A percentile compares a stretch with the other conserved stretches of the same genome.
Evolutionary conservation across 345 rosid species (phyloP).

Genomic region (Hibiscus syriacus): DNA sequence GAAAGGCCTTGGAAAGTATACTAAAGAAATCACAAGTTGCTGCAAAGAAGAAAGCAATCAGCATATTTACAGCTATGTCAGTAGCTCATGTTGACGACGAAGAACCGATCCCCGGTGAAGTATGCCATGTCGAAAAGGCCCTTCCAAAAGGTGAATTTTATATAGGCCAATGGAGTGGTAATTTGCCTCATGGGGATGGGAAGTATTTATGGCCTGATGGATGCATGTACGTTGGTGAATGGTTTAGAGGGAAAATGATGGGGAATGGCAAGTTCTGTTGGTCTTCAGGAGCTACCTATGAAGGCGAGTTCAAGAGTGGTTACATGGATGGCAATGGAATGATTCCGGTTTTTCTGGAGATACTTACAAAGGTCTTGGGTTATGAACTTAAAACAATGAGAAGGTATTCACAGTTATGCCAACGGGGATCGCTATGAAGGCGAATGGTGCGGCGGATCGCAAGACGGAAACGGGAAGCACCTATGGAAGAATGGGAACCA

Average conservation of each 20-base stretch:
- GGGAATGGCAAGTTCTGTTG: background rate
- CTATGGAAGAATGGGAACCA: slow-evolving; percentile 81
- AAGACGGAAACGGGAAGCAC: slow-evolving; percentile 83
- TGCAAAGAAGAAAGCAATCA: background rate
- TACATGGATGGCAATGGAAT: background rate
- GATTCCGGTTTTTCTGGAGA: background rate
- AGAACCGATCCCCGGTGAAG: background rate
- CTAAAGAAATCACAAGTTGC: background rate
- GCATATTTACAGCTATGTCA: background rate
- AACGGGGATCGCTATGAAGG: slow-evolving; percentile 85
- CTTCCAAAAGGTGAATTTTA: background rate
- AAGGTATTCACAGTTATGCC: slow-evolving; percentile 55
- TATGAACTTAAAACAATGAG: background rate
- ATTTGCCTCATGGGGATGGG: background rate
- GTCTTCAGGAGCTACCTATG: background rate
- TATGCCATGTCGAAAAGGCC: background rate
- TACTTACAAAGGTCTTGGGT: background rate
- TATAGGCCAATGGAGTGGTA: background rate
- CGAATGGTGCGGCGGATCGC: slow-evolving; percentile 77
- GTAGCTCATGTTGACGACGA: background rate
- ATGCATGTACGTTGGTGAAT: background rate
- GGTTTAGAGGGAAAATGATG: background rate
- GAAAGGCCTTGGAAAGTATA: background rate
- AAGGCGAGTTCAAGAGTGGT: background rate
- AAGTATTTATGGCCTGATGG: background rate